Conservation (phyloP, 2,329 filamentous ascomycete genomes). For the Cercospora zeae-maydis region DNA sequence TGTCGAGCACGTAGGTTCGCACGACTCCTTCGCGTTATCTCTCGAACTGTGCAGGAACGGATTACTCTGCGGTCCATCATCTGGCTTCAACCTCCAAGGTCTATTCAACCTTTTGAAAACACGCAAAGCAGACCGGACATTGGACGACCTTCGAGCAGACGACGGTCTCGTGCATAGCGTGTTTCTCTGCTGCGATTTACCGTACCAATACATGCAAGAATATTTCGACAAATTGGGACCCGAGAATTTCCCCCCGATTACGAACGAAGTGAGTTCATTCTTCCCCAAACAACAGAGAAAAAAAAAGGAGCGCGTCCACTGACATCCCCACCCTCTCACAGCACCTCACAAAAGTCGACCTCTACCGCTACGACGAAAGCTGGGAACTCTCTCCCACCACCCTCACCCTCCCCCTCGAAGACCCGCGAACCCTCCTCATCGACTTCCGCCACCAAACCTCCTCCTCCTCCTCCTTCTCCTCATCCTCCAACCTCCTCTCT, state of each 20-base stretch:
- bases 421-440: conserved; percentile 20
- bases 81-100: conserved; percentile 56
- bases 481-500: conserved; percentile 2
- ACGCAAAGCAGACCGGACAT: conserved; percentile 45
- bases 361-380: conserved; percentile 54
- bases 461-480: conserved; percentile 1
- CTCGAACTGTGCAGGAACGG: conserved; percentile 56
- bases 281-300: too few relatives aligned
- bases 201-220: conserved; percentile 59
- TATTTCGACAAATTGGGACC: conserved; percentile 55
- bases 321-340: background rate
- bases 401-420: conserved; percentile 36
- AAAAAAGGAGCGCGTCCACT: background rate
- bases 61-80: conserved; percentile 59
- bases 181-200: conserved; percentile 61
- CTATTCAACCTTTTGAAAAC: conserved; percentile 51
- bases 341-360: conserved; percentile 50
- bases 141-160: conserved; percentile 45
- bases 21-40: conserved; percentile 53
- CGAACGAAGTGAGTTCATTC: conserved; percentile 34
- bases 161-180: conserved; percentile 52
- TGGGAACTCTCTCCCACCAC: conserved; percentile 49
- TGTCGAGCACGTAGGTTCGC: conserved; percentile 56
- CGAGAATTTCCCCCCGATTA: conserved; percentile 49
- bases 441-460: conserved; percentile 24